Base-by-base conservation (phyloP, 306 rosid species). In the Vigna nakashimae region DNA sequence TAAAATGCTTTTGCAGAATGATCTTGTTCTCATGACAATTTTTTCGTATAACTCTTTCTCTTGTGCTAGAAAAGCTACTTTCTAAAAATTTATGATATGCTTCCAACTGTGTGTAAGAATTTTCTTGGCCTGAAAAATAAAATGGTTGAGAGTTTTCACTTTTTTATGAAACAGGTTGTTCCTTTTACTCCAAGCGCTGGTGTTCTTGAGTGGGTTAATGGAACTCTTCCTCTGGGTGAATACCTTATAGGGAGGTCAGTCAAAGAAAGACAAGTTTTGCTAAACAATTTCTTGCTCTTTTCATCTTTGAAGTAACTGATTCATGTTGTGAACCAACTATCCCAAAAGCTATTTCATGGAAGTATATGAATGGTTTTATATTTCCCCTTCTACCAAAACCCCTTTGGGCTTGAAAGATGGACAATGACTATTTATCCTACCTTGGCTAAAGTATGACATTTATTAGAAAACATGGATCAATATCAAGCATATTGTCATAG, bases 161-260 rank as follows among this genome's bases (percentile, higher is more conserved):
- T 48, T 71, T 67, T 65, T 32, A 66, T 84, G 82, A 50, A 55
- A 72, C 70, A 94, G 97, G 98, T 94, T 46, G 92, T 94, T 83
- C 97, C 98, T 76, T 94, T 94, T 88, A 92, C 98, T 82, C 98
- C 98, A 46, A 94, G 98, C 84, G 97, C 98, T 30, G 98, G 98
- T 82, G 95, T 94, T 83, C 97, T 94, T 86, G 97, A 94, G 87
- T 94, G 98, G 98, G 97, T 92, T 64, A 87, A 88, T 86, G 97
- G 97, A 46, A 92, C 97, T 75, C 86, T 92, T 85, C 97, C 98
- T 74, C 92, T 92, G n/a, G 96, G 95, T 30, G 98, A 94, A 71
- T 92, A 92, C 84, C 98, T 94, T 65, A 70, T 87, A 52, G 98
- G 95, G 69, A 94, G 98, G 98, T 94, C 84, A 82, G 87, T 85